Percentiles rank a stretch among this genome's conserved stretches.
Evolutionary conservation across 768 basidiomycete genomes (phyloP).

Genomic region (Termitomyces sp.): DNA sequence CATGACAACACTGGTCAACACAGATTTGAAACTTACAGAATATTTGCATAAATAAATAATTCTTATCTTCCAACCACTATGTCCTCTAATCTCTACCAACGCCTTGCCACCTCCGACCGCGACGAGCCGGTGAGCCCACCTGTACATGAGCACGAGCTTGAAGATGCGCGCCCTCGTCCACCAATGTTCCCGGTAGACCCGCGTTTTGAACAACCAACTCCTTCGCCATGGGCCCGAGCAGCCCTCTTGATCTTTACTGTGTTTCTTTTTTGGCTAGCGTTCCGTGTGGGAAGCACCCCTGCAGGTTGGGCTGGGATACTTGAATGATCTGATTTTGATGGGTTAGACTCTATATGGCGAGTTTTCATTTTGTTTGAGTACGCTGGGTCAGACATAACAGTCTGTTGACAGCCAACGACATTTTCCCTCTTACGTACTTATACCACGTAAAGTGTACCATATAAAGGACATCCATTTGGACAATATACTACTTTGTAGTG

Average conservation of each 20-base stretch:
- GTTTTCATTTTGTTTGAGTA: not conserved
- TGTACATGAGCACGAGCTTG: conserved; percentile 5
- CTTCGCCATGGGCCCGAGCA: conserved; percentile 11
- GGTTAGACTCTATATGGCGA: not conserved
- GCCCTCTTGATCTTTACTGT: conserved; percentile 11
- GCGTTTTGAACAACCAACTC: conserved; percentile 13
- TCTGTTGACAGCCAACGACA: not conserved
- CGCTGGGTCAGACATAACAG: not conserved
- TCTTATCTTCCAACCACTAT: not conserved
- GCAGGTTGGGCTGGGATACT: conserved; percentile 12
- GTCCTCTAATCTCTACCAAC: conserved; percentile 11
- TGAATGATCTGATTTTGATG: not conserved
- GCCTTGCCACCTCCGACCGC: conserved; percentile 7
- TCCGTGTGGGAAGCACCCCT: conserved; percentile 15
- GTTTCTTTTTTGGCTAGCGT: conserved; percentile 13
- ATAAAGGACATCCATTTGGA: not conserved
- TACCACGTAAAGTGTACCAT: not conserved
- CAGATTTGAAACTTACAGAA: too few relatives aligned
- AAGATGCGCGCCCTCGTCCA: conserved; percentile 10
- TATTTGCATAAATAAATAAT: not conserved
- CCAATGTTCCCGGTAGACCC: conserved; percentile 11
- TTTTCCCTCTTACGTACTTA: not conserved
- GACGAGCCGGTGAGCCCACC: not conserved
- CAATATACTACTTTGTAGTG: not conserved
- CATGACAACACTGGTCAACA: too few relatives aligned